Percentiles rank a stretch among this genome's conserved stretches.
phyloP scores from a whole-genome alignment of 306 rosid genomes.

The Calophaca sinica region DNA sequence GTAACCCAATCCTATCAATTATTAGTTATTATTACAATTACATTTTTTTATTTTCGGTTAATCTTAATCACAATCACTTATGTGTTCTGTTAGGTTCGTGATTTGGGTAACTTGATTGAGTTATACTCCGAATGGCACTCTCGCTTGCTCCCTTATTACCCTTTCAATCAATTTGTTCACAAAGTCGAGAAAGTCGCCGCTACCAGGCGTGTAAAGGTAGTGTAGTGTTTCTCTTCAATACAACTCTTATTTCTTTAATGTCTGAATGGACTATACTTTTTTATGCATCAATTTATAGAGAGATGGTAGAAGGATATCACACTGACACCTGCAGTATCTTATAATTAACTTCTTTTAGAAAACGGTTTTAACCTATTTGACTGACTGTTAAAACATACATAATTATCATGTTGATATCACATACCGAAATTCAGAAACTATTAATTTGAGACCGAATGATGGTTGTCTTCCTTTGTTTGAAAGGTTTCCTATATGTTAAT shows the following conservation, averaged over 20 bases:
- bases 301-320: too few species aligned
- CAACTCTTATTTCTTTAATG: neutral
- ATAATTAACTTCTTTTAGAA: too few species aligned
- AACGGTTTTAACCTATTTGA: too few species aligned
- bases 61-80: too few species aligned
- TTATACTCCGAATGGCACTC: conserved; percentile 91
- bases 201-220: conserved; percentile 82
- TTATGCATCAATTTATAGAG: too few species aligned
- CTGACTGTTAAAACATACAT: neutral
- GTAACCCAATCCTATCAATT: conserved; percentile 37
- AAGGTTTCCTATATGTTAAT: neutral
- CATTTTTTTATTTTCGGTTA: neutral
- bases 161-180: conserved; percentile 76
- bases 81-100: conserved; percentile 61
- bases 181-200: conserved; percentile 89
- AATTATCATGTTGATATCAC: neutral
- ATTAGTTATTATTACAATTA: neutral
- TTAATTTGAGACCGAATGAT: neutral
- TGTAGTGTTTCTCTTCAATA: neutral
- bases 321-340: too few species aligned
- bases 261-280: neutral
- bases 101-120: conserved; percentile 78
- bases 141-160: conserved; percentile 78
- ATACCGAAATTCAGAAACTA: neutral
- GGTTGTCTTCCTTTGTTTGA: neutral